These are phyloP conservation scores for Protomyces pachydermus DNA, from an alignment of 1,139 yeast genomes.

Conservation along the genomic window DNA sequence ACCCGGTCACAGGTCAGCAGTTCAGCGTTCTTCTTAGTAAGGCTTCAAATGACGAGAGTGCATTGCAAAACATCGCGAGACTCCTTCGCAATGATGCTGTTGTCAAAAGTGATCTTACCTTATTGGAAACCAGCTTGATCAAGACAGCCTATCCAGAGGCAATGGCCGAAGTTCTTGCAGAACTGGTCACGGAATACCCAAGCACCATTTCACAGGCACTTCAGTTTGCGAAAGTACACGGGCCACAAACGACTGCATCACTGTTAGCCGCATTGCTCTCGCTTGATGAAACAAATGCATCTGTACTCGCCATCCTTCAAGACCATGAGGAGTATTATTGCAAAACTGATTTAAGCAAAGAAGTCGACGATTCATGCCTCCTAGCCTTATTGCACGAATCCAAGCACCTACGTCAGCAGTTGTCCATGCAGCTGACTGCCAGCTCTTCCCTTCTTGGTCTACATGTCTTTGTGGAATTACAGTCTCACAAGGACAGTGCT, in stretches of 20 bases:
- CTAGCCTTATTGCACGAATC: not conserved
- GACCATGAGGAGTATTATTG: not conserved
- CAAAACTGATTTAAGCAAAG: not conserved
- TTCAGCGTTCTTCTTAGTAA: not conserved
- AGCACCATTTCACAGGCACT: not conserved
- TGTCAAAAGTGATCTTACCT: not conserved
- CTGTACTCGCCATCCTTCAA: not conserved
- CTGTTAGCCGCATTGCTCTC: not conserved
- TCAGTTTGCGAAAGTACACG: not conserved
- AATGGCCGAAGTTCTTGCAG: not conserved
- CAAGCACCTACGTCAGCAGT: not conserved
- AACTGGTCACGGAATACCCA: not conserved
- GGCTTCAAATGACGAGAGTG: not conserved
- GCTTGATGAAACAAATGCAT: not conserved
- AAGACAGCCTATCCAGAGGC: not conserved
- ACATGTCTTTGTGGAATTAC: not conserved
- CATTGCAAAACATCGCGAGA: not conserved
- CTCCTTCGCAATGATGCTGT: not conserved
- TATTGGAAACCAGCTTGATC: not conserved
- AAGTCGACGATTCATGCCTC: not conserved
- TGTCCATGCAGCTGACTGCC: not conserved
- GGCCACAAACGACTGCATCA: not conserved
- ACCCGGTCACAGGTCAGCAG: not conserved
- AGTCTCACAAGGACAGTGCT: not conserved
- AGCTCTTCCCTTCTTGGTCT: not conserved